Evolutionary conservation across 257 asterid genomes (phyloP).

Genomic region (Solanum sitiens): DNA sequence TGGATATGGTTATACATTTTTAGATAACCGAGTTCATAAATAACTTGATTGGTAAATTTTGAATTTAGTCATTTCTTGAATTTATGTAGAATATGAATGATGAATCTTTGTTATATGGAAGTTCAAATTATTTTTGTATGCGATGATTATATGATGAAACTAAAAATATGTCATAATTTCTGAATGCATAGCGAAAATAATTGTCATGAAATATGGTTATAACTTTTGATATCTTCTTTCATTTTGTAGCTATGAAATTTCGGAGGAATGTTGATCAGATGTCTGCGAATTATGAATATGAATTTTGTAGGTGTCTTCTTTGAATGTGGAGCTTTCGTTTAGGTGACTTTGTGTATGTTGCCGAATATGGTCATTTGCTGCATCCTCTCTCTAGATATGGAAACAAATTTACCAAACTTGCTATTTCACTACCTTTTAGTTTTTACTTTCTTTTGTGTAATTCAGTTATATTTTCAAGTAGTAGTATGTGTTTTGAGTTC

Average conservation of each 20-base stretch:
- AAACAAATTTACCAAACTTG: not conserved
- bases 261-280: not conserved
- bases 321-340: not conserved
- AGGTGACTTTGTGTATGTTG: not conserved
- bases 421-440: too few relatives aligned
- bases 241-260: not conserved
- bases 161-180: not conserved
- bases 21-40: not conserved
- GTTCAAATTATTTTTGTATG: not conserved
- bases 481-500: not conserved
- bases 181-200: not conserved
- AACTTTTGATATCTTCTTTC: not conserved
- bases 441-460: not conserved
- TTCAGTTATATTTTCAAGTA: not conserved
- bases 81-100: not conserved
- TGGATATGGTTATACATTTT: not conserved
- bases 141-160: not conserved
- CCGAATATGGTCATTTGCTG: not conserved
- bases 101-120: not conserved
- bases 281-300: not conserved
- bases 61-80: not conserved
- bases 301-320: not conserved
- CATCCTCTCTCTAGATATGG: not conserved
- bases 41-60: not conserved
- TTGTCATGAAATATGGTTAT: not conserved